Evolutionary conservation across 2,329 filamentous ascomycete genomes (phyloP), one percentile per base, ranked within the genome.

Genomic region (Fusarium setosum): DNA sequence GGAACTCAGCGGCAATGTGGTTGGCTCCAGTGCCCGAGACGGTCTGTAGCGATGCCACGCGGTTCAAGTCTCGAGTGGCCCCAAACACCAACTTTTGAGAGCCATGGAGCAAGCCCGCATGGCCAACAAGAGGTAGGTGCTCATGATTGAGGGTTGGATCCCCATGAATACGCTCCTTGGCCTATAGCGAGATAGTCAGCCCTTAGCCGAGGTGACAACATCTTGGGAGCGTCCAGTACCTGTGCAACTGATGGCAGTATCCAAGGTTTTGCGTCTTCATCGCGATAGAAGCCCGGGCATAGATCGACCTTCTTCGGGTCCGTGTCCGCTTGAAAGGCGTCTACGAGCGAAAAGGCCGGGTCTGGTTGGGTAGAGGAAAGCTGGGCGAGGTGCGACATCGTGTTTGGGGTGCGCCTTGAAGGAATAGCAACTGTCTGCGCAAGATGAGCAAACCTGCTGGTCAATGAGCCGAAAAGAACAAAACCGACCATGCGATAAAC

Each of bases 181-280:
- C 94, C 93, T 97, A 74, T 51, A n/a, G n/a, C n/a, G 18, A 5
- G 6, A 34, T 37, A 11, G 8, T 51, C 17, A 38, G 44, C 18
- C 38, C n/a, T n/a, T 6, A 6, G 29, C 6, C 12, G 3, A 6
- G 10, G 12, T 40, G 6, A 10, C 10, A 5, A 12, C 7, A 17
- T 6, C 6, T 32, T 31, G 20, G 18, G 15, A 15, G 37, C 15
- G 42, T 50, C 10, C 24, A 29, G 47, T 80, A 95, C 94, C 90
- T 94, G 94, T 82, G 91, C 94, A 59, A 97, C 93, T 3, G 96
- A 92, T 9, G 94, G 93, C 61, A 97, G 80, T 56, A 97, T 88
- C 94, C 94, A 97, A 3, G 94, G 94, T 82, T 96, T 96, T 58
- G 92, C 92, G 74, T 92, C 89, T 80, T 97, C 85, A 75, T 96